Percentiles rank a stretch among this genome's conserved stretches.
phyloP scores from a whole-genome alignment of 2,329 filamentous ascomycete species.

The Lasiodiplodia citricola region DNA sequence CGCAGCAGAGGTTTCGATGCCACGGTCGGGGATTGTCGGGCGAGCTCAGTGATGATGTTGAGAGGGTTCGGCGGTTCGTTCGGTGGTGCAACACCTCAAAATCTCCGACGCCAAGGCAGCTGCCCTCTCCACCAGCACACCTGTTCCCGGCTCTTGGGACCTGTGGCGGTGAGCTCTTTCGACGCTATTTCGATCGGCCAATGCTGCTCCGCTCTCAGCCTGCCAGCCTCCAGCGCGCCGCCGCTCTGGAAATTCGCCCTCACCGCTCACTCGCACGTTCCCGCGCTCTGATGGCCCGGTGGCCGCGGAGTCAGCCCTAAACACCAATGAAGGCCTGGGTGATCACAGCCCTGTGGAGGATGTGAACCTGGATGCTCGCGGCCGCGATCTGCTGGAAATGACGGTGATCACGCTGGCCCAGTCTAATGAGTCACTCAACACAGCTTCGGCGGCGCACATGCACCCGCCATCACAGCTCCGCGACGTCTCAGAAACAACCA shows the following conservation, averaged over 20 bases:
- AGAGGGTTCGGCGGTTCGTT: neutral
- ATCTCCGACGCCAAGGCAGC: neutral
- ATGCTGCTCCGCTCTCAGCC: constrained; percentile 22
- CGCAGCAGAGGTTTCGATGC: neutral
- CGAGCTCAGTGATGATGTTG: neutral
- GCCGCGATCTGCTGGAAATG: constrained; percentile 15
- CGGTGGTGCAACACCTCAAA: neutral
- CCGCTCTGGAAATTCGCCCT: constrained; percentile 3
- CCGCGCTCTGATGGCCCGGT: neutral
- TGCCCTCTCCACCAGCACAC: neutral
- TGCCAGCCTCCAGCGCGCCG: neutral
- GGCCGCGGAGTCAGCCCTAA: constrained; percentile 16
- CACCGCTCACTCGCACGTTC: constrained; percentile 23
- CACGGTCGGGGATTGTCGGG: neutral
- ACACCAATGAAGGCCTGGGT: constrained; percentile 11
- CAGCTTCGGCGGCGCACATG: neutral
- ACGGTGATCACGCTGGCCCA: constrained; percentile 16
- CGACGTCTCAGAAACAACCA: constrained; percentile 3
- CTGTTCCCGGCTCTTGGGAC: constrained; percentile 2
- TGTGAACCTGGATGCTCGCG: constrained; percentile 18
- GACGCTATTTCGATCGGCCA: constrained; percentile 17
- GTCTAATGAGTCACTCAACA: constrained; percentile 15
- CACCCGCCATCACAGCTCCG: constrained; percentile 3
- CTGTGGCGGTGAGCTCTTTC: constrained; percentile 10
- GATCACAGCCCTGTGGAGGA: constrained; percentile 25